A percentile compares a stretch with the other conserved stretches of the same genome.
Evolutionary conservation across 78 protist species (phyloP).

Genomic region (Dictyostelium capitatum): DNA sequence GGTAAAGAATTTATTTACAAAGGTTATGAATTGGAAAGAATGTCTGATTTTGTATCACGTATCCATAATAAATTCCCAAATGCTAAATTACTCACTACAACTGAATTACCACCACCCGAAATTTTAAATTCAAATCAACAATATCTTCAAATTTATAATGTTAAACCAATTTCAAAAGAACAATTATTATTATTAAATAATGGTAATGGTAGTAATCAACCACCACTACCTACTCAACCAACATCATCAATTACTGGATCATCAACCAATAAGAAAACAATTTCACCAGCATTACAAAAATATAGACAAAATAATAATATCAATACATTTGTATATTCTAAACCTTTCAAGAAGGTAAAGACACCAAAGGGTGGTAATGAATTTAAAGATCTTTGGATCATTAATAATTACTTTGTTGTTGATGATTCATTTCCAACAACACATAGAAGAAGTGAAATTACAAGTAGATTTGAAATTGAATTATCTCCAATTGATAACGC

Average conservation of each 20-base stretch:
- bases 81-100: conserved; percentile 77
- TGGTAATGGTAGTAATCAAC: background rate
- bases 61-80: conserved; percentile 79
- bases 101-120: conserved; percentile 72
- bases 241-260: background rate
- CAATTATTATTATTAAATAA: conserved; percentile 11
- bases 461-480: conserved; percentile 45
- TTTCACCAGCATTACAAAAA: conserved; percentile 60
- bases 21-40: conserved; percentile 80
- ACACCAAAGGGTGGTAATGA: conserved; percentile 70
- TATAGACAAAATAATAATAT: conserved; percentile 66
- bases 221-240: background rate
- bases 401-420: conserved; percentile 50
- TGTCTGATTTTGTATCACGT: conserved; percentile 79
- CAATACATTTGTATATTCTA: conserved; percentile 74
- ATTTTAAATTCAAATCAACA: conserved; percentile 37
- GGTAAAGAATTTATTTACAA: conserved; percentile 87
- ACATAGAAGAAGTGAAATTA: conserved; percentile 80
- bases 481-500: conserved; percentile 86
- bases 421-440: conserved; percentile 83
- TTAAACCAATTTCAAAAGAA: conserved; percentile 48
- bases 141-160: conserved; percentile 60
- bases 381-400: conserved; percentile 86
- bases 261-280: background rate
- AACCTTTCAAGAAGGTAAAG: conserved; percentile 74